Evolutionary conservation across 2,329 filamentous ascomycete species (phyloP), one percentile per base, ranked within the genome.

Genomic region (Epichloe aotearoae): DNA sequence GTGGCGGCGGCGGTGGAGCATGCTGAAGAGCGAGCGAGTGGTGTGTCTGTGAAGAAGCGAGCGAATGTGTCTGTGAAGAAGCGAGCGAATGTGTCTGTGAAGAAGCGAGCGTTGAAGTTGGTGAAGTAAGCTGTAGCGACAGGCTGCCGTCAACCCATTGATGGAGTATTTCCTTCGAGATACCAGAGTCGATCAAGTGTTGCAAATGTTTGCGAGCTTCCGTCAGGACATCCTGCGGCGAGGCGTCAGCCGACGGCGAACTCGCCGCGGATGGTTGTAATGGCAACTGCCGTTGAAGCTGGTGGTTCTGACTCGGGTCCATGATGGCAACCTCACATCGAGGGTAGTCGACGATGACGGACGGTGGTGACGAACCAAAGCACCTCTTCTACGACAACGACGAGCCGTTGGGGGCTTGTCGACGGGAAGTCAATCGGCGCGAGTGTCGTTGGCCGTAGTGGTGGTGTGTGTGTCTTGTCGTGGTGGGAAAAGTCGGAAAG

Each of bases 151-250:
- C 67, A 50, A 69, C 66, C 62, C 64, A 67, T 60, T 69, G 67
- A 52, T 69, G 67, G 30, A 69, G 64, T 40, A 67, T 58, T 51
- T 72, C 70, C 57, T 66, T 69, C 48, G 70, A 72, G 10, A 73
- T 57, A 43, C 70, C 70, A 15, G 69, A 70, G 53, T 72, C 70
- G 55, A 73, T 73, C 55, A 73, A 59, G 44, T 66, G 66, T 61
- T 73, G 69, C 6, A 73, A 64, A 52, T 71, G 72, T 58, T 71
- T 69, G 44, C 70, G 62, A 43, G 70, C 70, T 59, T 73, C 70
- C 19, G 65, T 68, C 50, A 73, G 64, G 49, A 72, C 66, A 61
- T 73, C 66, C 54, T 71, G 68, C 15, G 70, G 64, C 20, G 65
- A 67, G 40, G 67, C 58, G 40, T 67, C 65, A 52, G 61, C 55